Evolutionary conservation across 2,329 filamentous ascomycete genomes (phyloP), one percentile per base, ranked within the genome.

Genomic region (Ceratocystis alfenasii): DNA sequence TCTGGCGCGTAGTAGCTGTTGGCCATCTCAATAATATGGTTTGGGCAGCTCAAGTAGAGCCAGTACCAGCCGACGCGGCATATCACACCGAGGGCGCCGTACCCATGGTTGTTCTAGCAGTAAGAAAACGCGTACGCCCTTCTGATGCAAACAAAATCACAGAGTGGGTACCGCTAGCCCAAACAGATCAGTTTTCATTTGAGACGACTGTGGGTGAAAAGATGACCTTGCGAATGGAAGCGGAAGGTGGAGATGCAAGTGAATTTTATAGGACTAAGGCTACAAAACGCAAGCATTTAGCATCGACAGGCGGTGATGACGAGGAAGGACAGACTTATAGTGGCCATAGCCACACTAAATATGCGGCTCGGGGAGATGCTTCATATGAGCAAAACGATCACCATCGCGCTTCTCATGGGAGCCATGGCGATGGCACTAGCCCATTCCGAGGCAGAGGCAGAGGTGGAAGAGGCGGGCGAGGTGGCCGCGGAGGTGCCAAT

Each of bases 151-250:
- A 81, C 65, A 87, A 86, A 71, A 96, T 97, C 67, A 83, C 86
- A 65, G 86, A 88, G 69, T 97, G 93, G 94, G 83, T 89, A 69
- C 85, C 89, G 3, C 80, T 95, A 2, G 77, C 87, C 0, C 78
- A 83, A 4, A 86, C 90, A 6, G 84, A 88, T 71, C 81, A 85
- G 0, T 85, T 92, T 72, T 81, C 85, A 5, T 91, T 97, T 71
- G 89, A 95, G 69, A 91, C 88, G 0, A 85, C 84, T 0, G 89
- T 97, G 1, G 88, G 88, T 20, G 92, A 97, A 76, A 96, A 95
- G 77, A 84, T 90, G 17, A 80, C 94, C 69, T 76, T 97, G 63
- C 83, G 88, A 1, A 86, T 97, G 60, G 90, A 96, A 74, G 80
- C 85, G 64, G 89, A 93, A 69, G 77, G 85, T 63, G 76, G 78